Percentiles rank a stretch among this genome's conserved stretches.
Evolutionary conservation across 306 rosid species (phyloP).

Genomic region (Quercus bicolor): DNA sequence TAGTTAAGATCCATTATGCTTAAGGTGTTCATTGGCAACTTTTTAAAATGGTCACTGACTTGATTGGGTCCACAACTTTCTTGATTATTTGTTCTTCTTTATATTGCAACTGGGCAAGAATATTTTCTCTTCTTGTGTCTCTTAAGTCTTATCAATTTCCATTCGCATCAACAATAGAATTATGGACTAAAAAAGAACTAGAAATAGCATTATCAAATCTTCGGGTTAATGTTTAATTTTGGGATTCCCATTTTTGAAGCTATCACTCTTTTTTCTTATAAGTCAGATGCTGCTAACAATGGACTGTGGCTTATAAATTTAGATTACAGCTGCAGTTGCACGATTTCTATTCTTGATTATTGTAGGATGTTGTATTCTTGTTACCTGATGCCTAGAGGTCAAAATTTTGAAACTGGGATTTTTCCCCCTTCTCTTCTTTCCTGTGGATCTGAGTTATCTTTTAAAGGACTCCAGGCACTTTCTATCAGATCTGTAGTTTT

Average conservation of each 20-base stretch:
- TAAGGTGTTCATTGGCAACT: conserved; percentile 1
- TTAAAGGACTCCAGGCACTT: neutral
- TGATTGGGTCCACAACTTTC: neutral
- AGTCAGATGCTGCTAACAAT: neutral
- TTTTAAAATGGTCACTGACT: neutral
- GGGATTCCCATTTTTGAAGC: neutral
- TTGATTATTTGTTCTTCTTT: neutral
- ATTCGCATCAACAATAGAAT: neutral
- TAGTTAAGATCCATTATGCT: neutral
- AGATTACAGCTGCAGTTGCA: neutral
- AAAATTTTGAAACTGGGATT: neutral
- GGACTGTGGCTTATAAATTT: neutral
- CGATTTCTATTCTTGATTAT: neutral
- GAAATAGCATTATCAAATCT: neutral
- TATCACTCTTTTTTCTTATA: neutral
- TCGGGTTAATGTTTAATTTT: neutral
- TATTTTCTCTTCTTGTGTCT: neutral
- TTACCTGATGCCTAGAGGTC: neutral
- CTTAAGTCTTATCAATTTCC: neutral
- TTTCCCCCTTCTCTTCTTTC: neutral
- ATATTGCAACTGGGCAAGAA: neutral
- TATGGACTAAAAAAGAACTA: neutral
- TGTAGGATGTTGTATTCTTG: neutral
- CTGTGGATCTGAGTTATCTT: neutral
- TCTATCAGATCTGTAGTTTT: neutral